Base-by-base conservation (phyloP, 2,329 filamentous ascomycete genomes). In the Neonectria punicea region DNA sequence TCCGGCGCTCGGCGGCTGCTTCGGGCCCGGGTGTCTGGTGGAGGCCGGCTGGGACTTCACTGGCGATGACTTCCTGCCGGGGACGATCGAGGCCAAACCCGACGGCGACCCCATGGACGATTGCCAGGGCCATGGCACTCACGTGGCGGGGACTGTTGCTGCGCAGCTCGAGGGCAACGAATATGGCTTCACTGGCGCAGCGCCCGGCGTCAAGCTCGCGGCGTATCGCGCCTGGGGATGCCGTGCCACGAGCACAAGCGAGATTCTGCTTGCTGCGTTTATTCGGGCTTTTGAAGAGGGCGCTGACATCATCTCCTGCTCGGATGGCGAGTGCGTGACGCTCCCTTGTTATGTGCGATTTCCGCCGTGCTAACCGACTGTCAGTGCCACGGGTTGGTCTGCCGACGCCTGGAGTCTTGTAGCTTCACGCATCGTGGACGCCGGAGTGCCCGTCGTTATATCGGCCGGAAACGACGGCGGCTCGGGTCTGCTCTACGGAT, bases 1-100 rank as follows among this genome's bases (percentile, higher is more conserved):
- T 71, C 86, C 87, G 2, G 85, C 86, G 18, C 82, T 90, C 3
- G 88, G 88, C 4, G 87, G 87, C 56, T 87, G 87, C 70, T 89
- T 89, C 70, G 88, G 88, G 3, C 71, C 80, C 4, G 86, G 84
- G 10, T 89, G 83, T 72, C 77, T 89, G 53, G 84, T 90, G 28
- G 80, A 81, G 4, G 84, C 81, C 65, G 88, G 88, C 10, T 80
- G 80, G 53, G 86, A 88, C 65, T 79, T 87, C 58, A 82, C 88
- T 11, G 87, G 86, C 13, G 84, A 89, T 79, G 54, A 57, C 54
- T 57, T 57, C 30, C 14, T 49, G 43, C 54, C 54, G 13, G 54
- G 54, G 6, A 57, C 54, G 8, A 36, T 25, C 18, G 54, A 49
- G 54, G 43, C 80, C 13, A 59, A 76, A 1, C 83, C 84, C 1